Evolutionary conservation across 208 protist genomes (phyloP).

Genomic region (Porcisia hertigi): DNA sequence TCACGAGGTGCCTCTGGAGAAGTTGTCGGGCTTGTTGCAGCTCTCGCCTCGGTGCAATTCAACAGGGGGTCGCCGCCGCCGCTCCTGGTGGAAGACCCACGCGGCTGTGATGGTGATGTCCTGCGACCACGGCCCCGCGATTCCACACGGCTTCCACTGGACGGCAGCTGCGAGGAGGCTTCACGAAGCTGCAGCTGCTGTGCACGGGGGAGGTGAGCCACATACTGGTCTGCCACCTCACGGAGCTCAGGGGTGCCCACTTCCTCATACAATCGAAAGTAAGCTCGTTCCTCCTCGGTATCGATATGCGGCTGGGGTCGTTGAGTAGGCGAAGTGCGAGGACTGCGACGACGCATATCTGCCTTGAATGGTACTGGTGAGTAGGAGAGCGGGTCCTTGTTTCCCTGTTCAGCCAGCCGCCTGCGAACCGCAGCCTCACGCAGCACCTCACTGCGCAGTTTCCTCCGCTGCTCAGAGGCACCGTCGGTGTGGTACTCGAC

Average conservation of each 20-base stretch:
- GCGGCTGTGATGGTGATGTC: not conserved
- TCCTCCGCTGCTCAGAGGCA: constrained; percentile 23
- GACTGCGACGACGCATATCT: constrained; percentile 19
- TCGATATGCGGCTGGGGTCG: not conserved
- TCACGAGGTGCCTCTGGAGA: constrained; percentile 24
- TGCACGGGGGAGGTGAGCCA: constrained; percentile 19
- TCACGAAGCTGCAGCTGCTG: constrained; percentile 35
- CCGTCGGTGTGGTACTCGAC: constrained; percentile 34
- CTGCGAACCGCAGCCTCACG: constrained; percentile 65
- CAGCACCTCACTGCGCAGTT: constrained; percentile 61
- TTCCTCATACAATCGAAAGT: constrained; percentile 24
- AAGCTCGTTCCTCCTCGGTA: constrained; percentile 17
- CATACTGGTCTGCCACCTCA: constrained; percentile 30
- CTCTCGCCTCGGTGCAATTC: not conserved
- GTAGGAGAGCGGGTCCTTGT: constrained; percentile 62
- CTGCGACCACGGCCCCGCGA: constrained; percentile 10
- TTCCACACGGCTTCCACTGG: constrained; percentile 17
- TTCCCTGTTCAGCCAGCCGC: constrained; percentile 44
- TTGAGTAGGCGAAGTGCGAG: constrained; percentile 19
- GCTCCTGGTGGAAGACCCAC: constrained; percentile 7
- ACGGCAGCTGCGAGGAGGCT: constrained; percentile 18
- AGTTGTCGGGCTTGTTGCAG: not conserved
- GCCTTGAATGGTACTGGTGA: constrained; percentile 44
- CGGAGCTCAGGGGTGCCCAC: constrained; percentile 14
- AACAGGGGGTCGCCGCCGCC: not conserved